Evolutionary conservation across 2,329 filamentous ascomycete genomes (phyloP).

Genomic region (Botrytis galanthina): DNA sequence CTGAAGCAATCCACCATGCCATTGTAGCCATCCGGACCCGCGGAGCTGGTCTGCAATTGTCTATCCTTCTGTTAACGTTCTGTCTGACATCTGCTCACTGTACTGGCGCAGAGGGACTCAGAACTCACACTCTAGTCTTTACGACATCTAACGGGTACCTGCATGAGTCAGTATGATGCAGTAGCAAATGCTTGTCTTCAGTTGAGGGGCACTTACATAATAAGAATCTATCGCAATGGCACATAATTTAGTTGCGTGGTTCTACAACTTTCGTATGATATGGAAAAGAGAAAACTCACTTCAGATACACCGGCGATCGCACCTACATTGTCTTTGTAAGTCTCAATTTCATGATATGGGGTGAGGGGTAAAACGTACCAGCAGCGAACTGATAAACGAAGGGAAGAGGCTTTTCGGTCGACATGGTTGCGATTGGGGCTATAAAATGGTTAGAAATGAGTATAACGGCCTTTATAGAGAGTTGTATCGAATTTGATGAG

Average conservation of each 20-base stretch:
- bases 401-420: conserved; percentile 72
- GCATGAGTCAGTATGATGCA: conserved; percentile 31
- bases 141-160: conserved; percentile 99
- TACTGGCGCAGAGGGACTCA: neutral
- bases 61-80: conserved; percentile 46
- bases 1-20: conserved; percentile 98
- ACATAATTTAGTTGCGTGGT: conserved; percentile 30
- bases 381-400: conserved; percentile 95
- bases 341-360: conserved; percentile 33
- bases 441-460: neutral
- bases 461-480: neutral
- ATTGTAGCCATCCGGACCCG: conserved; percentile 84
- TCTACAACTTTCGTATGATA: neutral
- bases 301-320: conserved; percentile 98
- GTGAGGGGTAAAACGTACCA: conserved; percentile 50
- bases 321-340: conserved; percentile 48
- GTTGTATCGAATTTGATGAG: neutral
- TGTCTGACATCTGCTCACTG: neutral
- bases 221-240: conserved; percentile 63
- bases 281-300: conserved; percentile 52
- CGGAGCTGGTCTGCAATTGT: conserved; percentile 81
- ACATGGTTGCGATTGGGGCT: conserved; percentile 50
- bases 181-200: conserved; percentile 6
- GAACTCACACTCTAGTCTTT: conserved; percentile 88
- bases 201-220: conserved; percentile 62